Evolutionary conservation across 768 basidiomycete genomes (phyloP).

Genomic region (Mrakia gelida): DNA sequence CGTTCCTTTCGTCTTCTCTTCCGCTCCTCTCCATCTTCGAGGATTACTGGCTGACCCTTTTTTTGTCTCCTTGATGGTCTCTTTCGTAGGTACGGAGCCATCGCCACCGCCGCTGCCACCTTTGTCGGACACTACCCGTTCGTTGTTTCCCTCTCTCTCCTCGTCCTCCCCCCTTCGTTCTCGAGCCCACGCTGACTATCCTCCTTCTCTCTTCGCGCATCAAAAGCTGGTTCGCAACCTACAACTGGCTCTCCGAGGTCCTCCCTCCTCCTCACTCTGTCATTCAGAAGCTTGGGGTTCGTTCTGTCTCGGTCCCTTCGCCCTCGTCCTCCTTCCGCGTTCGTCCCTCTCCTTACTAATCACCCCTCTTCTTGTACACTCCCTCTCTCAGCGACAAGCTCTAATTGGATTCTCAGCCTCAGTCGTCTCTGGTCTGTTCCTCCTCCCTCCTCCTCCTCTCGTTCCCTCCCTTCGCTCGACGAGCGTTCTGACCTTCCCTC

Average conservation of each 20-base stretch:
- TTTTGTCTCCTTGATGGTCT: no score
- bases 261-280: conserved; percentile 59
- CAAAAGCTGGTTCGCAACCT: conserved; percentile 49
- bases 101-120: conserved; percentile 88
- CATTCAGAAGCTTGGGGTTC: conserved; percentile 54
- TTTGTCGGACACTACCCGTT: conserved; percentile 84
- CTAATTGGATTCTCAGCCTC: conserved; percentile 88
- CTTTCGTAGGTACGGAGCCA: conserved; percentile 69
- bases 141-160: no score
- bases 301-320: conserved; percentile 26
- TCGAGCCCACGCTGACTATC: background rate
- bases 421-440: conserved; percentile 53
- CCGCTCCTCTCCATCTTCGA: no score
- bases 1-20: background rate
- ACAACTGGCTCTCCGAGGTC: conserved; percentile 67
- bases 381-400: conserved; percentile 57
- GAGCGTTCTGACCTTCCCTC: background rate
- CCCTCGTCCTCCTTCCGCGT: no score
- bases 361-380: background rate
- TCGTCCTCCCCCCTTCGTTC: no score
- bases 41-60: no score
- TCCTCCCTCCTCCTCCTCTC: background rate
- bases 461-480: background rate
- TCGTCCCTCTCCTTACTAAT: no score
- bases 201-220: no score